Conservation (phyloP, 352 stramenopile genomes). For the Phytopythium aichiense region DNA sequence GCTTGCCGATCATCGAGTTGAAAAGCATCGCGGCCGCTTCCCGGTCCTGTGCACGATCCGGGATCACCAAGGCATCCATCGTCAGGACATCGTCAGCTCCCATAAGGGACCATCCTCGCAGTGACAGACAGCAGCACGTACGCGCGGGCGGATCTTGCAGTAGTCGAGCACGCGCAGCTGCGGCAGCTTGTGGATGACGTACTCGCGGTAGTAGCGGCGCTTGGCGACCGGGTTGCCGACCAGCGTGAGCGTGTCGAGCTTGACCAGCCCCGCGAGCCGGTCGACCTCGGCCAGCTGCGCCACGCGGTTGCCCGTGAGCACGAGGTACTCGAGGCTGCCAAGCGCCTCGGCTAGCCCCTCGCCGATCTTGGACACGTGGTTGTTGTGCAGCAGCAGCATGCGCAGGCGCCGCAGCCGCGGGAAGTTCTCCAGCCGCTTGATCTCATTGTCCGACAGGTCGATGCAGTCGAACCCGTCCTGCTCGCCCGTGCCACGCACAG, state of each 20-base stretch:
- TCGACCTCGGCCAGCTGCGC: conserved; percentile 81
- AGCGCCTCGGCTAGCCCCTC: conserved; percentile 72
- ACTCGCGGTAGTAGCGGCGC: conserved; percentile 90
- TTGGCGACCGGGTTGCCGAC: conserved; percentile 89
- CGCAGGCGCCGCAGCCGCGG: conserved; percentile 81
- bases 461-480: conserved; percentile 93
- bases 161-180: conserved; percentile 86
- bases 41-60: conserved; percentile 49
- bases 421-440: conserved; percentile 95
- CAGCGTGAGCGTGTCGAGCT: conserved; percentile 85
- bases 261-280: conserved; percentile 62
- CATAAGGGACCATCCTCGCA: not conserved
- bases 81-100: not conserved
- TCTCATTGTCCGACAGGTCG: conserved; percentile 94
- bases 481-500: not conserved
- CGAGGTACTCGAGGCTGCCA: conserved; percentile 82
- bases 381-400: conserved; percentile 93
- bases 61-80: not conserved
- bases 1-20: conserved; percentile 67
- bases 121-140: conserved; percentile 19
- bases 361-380: conserved; percentile 87
- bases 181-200: conserved; percentile 90
- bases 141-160: conserved; percentile 72
- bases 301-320: conserved; percentile 91
- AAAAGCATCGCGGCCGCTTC: conserved; percentile 71